phyloP scores from a whole-genome alignment of 139 green algal genomes.

The Closterium sp. region DNA sequence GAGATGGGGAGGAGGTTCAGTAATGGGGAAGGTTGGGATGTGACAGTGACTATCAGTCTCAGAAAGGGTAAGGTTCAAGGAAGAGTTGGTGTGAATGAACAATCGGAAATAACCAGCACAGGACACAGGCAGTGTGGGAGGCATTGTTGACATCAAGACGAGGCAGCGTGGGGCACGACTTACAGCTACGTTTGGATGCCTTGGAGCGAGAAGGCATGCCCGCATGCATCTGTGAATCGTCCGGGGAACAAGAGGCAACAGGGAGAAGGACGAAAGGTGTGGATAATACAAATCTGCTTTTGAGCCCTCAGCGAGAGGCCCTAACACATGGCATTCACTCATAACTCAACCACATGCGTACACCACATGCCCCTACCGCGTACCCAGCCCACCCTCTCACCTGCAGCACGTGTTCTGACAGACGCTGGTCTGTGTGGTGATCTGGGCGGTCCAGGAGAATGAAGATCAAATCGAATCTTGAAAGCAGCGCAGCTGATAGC shows the following conservation, averaged over 20 bases:
- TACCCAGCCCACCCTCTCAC: background rate
- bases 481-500: constrained; percentile 72
- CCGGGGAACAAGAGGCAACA: too few relatives aligned
- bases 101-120: too few relatives aligned
- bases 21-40: background rate
- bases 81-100: background rate
- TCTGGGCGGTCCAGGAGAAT: constrained; percentile 83
- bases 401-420: constrained; percentile 85
- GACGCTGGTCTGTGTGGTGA: constrained; percentile 65
- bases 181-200: background rate
- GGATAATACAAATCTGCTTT: too few relatives aligned
- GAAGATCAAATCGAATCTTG: constrained; percentile 94
- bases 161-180: background rate
- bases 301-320: too few relatives aligned
- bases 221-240: background rate
- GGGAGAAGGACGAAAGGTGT: too few relatives aligned
- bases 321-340: too few relatives aligned
- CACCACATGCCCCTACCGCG: too few relatives aligned
- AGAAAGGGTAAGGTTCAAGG: background rate
- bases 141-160: too few relatives aligned
- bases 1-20: background rate
- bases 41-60: background rate
- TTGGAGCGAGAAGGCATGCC: background rate
- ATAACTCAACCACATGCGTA: too few relatives aligned
- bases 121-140: too few relatives aligned